These are phyloP conservation scores for Salvia hispanica DNA, from an alignment of 257 asterid species.

Conservation along the genomic window DNA sequence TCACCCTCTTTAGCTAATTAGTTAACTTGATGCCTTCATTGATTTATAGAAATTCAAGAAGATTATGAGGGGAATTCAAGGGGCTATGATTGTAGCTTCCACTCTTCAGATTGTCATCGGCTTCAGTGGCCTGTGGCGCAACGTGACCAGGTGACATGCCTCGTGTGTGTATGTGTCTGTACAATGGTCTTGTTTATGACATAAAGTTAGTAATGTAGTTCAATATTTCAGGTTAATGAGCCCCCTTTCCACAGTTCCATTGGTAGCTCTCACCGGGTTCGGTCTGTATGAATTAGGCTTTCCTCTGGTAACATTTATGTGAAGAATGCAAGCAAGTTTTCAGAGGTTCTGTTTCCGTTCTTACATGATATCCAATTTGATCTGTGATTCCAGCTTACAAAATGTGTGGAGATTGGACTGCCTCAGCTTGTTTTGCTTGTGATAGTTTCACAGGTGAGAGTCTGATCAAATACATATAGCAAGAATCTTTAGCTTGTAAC, in stretches of 20 bases:
- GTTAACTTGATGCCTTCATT: slow-evolving; percentile 10
- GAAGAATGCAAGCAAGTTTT: neutral
- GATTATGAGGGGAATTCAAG: slow-evolving; percentile 86
- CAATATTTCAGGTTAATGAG: slow-evolving; percentile 62
- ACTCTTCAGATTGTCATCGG: slow-evolving; percentile 84
- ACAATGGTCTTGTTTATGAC: slow-evolving; percentile 5
- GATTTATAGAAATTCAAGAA: slow-evolving; percentile 63
- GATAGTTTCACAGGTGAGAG: slow-evolving; percentile 79
- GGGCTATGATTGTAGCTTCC: slow-evolving; percentile 89
- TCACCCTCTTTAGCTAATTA: neutral
- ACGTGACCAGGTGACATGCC: slow-evolving; percentile 59
- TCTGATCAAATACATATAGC: neutral
- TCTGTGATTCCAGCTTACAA: slow-evolving; percentile 57
- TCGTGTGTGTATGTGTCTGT: neutral
- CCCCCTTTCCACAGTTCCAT: slow-evolving; percentile 76
- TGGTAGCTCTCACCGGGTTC: slow-evolving; percentile 89
- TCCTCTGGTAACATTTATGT: slow-evolving; percentile 66
- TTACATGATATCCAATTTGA: slow-evolving; percentile 24
- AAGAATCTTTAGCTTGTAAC: neutral
- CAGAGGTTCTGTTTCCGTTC: neutral
- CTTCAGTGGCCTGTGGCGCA: slow-evolving; percentile 94
- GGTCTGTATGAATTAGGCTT: slow-evolving; percentile 89
- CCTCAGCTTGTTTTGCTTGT: slow-evolving; percentile 78
- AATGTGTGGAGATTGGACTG: slow-evolving; percentile 87
- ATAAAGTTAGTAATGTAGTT: slow-evolving; percentile 3